Base-by-base conservation (phyloP, 768 basidiomycete genomes). In the Crassisporium funariophilum region DNA sequence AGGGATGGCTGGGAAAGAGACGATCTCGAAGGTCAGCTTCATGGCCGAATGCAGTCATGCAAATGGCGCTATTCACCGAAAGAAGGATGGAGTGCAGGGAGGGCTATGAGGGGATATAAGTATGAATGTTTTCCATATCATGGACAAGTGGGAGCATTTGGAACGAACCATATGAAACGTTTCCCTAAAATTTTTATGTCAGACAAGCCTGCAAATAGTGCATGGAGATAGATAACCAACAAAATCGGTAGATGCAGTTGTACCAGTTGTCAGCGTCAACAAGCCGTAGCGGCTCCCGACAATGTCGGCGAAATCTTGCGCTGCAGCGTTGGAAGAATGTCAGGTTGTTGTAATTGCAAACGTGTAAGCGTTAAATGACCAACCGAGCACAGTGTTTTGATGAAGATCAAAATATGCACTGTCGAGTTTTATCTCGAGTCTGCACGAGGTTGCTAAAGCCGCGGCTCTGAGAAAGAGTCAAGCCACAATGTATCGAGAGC, bases 181-280 rank as follows among this genome's bases (percentile, higher is more conserved):
- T 88, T 1, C 88, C 88, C 88, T 90, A 17, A 10, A 20, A 19
- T 39, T 31, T 8, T 38, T 54, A 34, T 35, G 27, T 41, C 29
- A 46, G 47, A 40, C 46, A 37, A 54, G 37, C 35, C 37, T 46
- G 35, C 29, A 27, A 38, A 20, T 27, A 46, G 22, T 45, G 3
- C 4, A 29, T 37, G 23, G 16, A 49, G 13, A 39, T 35, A 35
- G 5, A 40, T 24, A 22, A 72, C 86, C 70, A 51, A 89, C 88
- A 62, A 90, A 89, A 64, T 91, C 88, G 7, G 88, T 88, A 4
- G 86, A 89, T 3, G 85, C 87, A 13, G 79, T 69, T 3, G 73
- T 66, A 8, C 58, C 66, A 34, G 43, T 48, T 4, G 57, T 47
- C 4, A 55, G 62, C 2, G 65, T 61, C 23, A 52, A 55, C 61